Base-by-base conservation (phyloP, 106 monocot species). In the Allium cepa region DNA sequence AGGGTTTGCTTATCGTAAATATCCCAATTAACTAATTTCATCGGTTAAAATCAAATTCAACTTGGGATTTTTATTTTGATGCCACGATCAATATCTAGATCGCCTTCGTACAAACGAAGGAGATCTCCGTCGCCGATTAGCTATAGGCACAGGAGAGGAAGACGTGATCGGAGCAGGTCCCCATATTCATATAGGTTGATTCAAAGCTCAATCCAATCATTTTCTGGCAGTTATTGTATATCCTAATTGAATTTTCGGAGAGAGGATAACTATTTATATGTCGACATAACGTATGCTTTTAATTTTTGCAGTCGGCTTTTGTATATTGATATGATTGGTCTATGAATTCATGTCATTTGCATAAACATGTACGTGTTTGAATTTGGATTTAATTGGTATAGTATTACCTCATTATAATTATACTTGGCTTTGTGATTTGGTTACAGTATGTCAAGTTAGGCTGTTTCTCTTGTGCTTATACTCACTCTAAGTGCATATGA, bases 151-250 rank as follows among this genome's bases (percentile, higher is more conserved):
- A 77, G 75, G 69, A 87, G 91, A 58, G 83, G 71, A 72, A 74
- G 94, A 17, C 87, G 94, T 62, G 91, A 91, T 72, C 87, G 94
- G 49, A 95, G 90, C 83, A 81, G 88, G 46, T 94, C 93, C 15
- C 93, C 93, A 8, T 94, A 90, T 79, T 88, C 85, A 64, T 79
- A 95, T 80, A 95, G 94, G 94, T 95, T 82, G 82, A 73, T 62
- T 69, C 73, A 63, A 69, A 81, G 70, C 72, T 22, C 46, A 56
- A 45, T 71, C 22, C 68, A 47, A 46, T 55, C 53, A 12, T 55
- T 55, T 55, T 55, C 53, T 55, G 13, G 15, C 15, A 55, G 15
- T 55, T 36, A 36, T 36, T 36, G 36, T 36, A 36, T 1, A 36
- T 36, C 3, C 36, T 36, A 36, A 36, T 36, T 36, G 36, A 36